phyloP scores from a whole-genome alignment of 2,329 filamentous ascomycete species.

The Xylaria sp. region DNA sequence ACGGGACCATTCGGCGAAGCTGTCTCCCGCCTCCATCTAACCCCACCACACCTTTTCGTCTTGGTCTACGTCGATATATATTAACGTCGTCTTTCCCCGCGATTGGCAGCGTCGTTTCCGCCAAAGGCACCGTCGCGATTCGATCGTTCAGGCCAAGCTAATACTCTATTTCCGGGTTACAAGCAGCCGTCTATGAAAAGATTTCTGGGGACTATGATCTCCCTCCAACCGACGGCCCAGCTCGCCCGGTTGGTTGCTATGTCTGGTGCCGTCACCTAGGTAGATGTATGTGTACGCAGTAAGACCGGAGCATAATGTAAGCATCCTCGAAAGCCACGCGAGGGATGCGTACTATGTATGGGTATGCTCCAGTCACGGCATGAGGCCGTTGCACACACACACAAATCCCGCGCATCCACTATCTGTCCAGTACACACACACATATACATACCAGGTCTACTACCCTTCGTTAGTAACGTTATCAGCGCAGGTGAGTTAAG shows the following conservation, averaged over 20 bases:
- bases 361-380: conserved; percentile 14
- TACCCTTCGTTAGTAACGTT: conserved; percentile 7
- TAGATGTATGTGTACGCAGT: conserved; percentile 24
- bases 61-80: conserved; percentile 33
- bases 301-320: conserved; percentile 21
- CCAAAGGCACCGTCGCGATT: conserved; percentile 23
- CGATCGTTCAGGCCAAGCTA: conserved; percentile 16
- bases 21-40: conserved; percentile 25
- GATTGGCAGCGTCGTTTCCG: conserved; percentile 23
- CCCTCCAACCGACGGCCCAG: conserved; percentile 35
- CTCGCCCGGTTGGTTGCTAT: conserved; percentile 29
- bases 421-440: not conserved
- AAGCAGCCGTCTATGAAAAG: conserved; percentile 1
- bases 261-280: conserved; percentile 19
- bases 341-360: conserved; percentile 14
- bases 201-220: conserved; percentile 18
- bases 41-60: conserved; percentile 36
- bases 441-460: not conserved
- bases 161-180: conserved; percentile 32
- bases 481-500: conserved; percentile 9
- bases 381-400: conserved; percentile 18
- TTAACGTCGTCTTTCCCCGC: conserved; percentile 37
- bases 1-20: conserved; percentile 37
- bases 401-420: not conserved
- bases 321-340: conserved; percentile 19